Percentiles rank a stretch among this genome's conserved stretches.
phyloP scores from a whole-genome alignment of 2,329 filamentous ascomycete species.

The Clonostachys chloroleuca region DNA sequence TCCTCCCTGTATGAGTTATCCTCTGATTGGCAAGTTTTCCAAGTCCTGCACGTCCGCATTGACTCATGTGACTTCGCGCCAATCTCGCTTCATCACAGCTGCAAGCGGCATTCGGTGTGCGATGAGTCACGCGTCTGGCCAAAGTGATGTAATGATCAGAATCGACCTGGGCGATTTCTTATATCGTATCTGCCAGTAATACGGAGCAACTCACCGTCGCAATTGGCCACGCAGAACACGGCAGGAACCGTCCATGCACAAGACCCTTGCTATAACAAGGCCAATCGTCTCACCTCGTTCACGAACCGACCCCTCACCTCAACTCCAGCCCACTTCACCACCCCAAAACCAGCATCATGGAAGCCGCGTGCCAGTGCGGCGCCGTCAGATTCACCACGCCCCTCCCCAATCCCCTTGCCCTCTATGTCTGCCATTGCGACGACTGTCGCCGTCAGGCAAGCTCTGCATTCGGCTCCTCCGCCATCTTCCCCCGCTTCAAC shows the following conservation, averaged over 20 bases:
- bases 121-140: too few relatives aligned
- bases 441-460: slow-evolving; percentile 62
- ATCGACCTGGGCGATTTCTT: too few relatives aligned
- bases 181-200: too few relatives aligned
- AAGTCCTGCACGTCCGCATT: too few relatives aligned
- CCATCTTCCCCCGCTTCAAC: slow-evolving; percentile 64
- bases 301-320: neutral
- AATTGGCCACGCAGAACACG: too few relatives aligned
- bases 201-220: too few relatives aligned
- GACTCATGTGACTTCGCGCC: slow-evolving; percentile 20
- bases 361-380: slow-evolving; percentile 62
- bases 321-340: neutral
- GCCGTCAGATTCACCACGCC: slow-evolving; percentile 59
- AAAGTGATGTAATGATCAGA: too few relatives aligned
- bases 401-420: slow-evolving; percentile 50
- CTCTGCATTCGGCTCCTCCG: slow-evolving; percentile 64
- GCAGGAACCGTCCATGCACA: too few relatives aligned
- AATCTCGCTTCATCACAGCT: slow-evolving; percentile 10
- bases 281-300: neutral
- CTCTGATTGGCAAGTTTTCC: too few relatives aligned
- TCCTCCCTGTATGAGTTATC: too few relatives aligned
- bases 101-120: too few relatives aligned
- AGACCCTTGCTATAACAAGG: too few relatives aligned
- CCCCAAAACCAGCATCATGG: slow-evolving; percentile 33
- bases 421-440: slow-evolving; percentile 69